Evolutionary conservation across 1,284 basidiomycete genomes (phyloP).

Genomic region (Cutaneotrichosporon cyanovorans): DNA sequence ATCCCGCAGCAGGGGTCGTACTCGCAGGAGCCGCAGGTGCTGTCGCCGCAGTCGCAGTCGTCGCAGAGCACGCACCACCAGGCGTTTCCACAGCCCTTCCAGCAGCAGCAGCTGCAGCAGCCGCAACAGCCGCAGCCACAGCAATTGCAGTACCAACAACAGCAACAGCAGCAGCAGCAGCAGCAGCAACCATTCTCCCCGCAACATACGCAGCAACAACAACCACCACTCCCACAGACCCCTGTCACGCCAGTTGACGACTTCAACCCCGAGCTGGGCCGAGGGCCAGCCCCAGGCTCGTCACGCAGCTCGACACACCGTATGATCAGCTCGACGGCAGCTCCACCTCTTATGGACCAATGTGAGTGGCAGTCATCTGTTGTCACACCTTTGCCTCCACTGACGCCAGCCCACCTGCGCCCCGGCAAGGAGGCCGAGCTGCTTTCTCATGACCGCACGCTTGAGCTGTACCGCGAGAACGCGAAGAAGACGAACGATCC

Average conservation of each 20-base stretch:
- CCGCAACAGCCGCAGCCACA: too few relatives aligned
- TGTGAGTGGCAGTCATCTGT: constrained; percentile 30
- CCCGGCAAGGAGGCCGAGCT: constrained; percentile 88
- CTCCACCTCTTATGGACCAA: constrained; percentile 42
- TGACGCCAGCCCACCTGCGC: constrained; percentile 61
- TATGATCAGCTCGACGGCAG: constrained; percentile 28
- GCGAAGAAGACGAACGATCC: constrained; percentile 99
- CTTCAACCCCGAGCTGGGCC: constrained; percentile 1
- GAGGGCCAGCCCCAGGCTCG: constrained; percentile 8
- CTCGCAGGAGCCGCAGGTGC: too few relatives aligned
- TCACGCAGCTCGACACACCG: constrained; percentile 17
- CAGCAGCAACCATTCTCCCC: too few relatives aligned
- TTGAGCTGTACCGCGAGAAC: constrained; percentile 93
- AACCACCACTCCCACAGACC: too few relatives aligned
- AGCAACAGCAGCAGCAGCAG: too few relatives aligned
- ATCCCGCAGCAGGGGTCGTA: too few relatives aligned
- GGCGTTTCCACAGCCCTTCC: too few relatives aligned
- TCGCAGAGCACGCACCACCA: too few relatives aligned
- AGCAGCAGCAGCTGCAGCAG: too few relatives aligned
- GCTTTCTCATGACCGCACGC: constrained; percentile 86
- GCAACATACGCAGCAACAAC: too few relatives aligned
- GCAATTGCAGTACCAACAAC: too few relatives aligned
- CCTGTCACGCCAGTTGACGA: background rate
- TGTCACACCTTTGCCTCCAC: background rate
- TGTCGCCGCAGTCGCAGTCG: too few relatives aligned